These are phyloP conservation scores for Aspergillus pseudotamarii DNA, from an alignment of 2,329 filamentous ascomycete species.

Conservation along the genomic window DNA sequence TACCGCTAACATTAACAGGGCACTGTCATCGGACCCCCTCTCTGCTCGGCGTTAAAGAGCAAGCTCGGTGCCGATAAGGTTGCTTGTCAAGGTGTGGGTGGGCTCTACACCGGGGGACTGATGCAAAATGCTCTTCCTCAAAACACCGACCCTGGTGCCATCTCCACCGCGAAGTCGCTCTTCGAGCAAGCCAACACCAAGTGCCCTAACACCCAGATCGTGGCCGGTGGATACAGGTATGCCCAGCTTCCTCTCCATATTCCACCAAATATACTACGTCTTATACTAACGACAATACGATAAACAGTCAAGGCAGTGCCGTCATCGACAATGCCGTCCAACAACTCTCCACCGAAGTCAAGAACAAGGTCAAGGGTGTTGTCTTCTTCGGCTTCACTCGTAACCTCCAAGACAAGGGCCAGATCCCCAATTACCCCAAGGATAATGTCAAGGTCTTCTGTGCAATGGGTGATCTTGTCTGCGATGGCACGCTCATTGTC, in stretches of 20 bases:
- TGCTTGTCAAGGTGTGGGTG: constrained; percentile 49
- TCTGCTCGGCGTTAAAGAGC: constrained; percentile 30
- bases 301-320: constrained; percentile 44
- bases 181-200: constrained; percentile 46
- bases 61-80: constrained; percentile 27
- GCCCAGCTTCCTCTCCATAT: background rate
- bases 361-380: constrained; percentile 40
- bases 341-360: constrained; percentile 29
- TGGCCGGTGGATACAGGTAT: constrained; percentile 50
- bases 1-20: constrained; percentile 24
- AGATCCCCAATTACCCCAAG: constrained; percentile 23
- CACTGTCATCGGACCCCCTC: constrained; percentile 30
- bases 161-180: constrained; percentile 45
- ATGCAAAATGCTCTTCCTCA: constrained; percentile 41
- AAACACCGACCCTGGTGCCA: constrained; percentile 39
- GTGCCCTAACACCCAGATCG: constrained; percentile 48
- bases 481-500: constrained; percentile 20
- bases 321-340: constrained; percentile 47
- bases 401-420: constrained; percentile 20
- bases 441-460: constrained; percentile 23
- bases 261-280: fast-evolving
- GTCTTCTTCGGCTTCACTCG: constrained; percentile 45
- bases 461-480: constrained; percentile 22
- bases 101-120: constrained; percentile 44
- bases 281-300: constrained; percentile 20